Evolutionary conservation across 495 filamentous ascomycete species (phyloP).

Genomic region (Parathielavia appendiculata): DNA sequence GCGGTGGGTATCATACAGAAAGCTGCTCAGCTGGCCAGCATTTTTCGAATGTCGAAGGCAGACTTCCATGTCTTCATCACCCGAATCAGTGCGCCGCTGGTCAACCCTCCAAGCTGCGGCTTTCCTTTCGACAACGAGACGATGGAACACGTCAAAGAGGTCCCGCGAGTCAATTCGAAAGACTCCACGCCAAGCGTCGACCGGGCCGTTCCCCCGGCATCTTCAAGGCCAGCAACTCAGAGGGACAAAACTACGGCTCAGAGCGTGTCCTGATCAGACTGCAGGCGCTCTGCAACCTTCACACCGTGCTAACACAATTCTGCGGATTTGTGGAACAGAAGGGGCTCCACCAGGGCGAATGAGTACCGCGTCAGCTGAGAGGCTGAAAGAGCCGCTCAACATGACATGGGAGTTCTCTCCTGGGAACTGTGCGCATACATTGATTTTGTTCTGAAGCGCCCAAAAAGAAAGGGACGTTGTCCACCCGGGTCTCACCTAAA

Average conservation of each 20-base stretch:
- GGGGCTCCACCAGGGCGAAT: too few species aligned
- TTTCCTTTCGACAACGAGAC: slow-evolving; percentile 9
- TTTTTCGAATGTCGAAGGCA: slow-evolving; percentile 16
- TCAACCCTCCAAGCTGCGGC: background rate
- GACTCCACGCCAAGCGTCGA: background rate
- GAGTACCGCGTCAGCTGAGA: too few species aligned
- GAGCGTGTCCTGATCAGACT: slow-evolving; percentile 17
- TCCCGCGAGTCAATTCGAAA: background rate
- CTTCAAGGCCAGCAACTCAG: slow-evolving; percentile 15
- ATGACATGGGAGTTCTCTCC: too few species aligned
- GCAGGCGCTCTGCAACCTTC: background rate
- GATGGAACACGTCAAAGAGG: slow-evolving; percentile 1
- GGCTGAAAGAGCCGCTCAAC: too few species aligned
- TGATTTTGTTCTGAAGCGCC: too few species aligned
- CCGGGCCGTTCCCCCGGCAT: slow-evolving; percentile 14
- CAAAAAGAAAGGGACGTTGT: too few species aligned
- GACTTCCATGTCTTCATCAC: slow-evolving; percentile 14
- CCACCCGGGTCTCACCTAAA: too few species aligned
- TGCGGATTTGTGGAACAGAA: too few species aligned
- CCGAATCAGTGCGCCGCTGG: background rate
- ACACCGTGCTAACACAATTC: background rate
- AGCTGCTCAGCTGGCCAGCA: slow-evolving; percentile 4
- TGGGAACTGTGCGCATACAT: too few species aligned
- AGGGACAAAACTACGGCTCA: slow-evolving; percentile 11
- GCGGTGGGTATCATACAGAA: background rate